A percentile compares a stretch with the other conserved stretches of the same genome.
phyloP scores from a whole-genome alignment of 768 basidiomycete species.

The Cyclocybe cylindracea region DNA sequence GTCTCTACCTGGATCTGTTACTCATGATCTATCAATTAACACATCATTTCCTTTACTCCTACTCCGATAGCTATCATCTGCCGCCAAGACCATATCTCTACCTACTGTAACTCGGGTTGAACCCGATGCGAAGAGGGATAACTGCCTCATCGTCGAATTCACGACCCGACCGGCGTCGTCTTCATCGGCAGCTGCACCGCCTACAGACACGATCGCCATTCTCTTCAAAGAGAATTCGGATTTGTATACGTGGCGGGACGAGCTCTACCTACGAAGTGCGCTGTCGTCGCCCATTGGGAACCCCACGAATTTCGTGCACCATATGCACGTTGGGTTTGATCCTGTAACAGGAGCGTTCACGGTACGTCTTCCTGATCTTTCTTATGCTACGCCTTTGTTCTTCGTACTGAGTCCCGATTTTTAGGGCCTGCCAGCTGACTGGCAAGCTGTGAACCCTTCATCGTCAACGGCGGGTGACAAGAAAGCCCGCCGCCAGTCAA shows the following conservation, averaged over 20 bases:
- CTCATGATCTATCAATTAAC: background rate
- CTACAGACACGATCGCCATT: constrained; percentile 26
- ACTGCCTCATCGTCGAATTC: constrained; percentile 24
- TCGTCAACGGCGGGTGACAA: constrained; percentile 7
- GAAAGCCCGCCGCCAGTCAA: constrained; percentile 16
- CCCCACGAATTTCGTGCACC: constrained; percentile 33
- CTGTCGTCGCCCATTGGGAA: constrained; percentile 27
- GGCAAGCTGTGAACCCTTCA: constrained; percentile 13
- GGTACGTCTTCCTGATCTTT: constrained; percentile 8
- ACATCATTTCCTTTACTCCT: background rate
- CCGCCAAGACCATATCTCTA: constrained; percentile 22
- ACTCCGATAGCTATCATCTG: constrained; percentile 19
- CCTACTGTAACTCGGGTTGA: constrained; percentile 25
- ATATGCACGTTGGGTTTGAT: constrained; percentile 34
- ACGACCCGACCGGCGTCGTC: constrained; percentile 13
- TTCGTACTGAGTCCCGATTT: background rate
- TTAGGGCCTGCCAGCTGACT: constrained; percentile 18
- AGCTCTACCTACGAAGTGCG: constrained; percentile 27
- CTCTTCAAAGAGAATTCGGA: constrained; percentile 29
- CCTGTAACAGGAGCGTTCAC: constrained; percentile 27
- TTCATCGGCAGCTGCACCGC: constrained; percentile 13
- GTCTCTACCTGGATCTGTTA: constrained; percentile 21
- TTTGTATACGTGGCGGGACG: constrained; percentile 31
- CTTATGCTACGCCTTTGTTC: background rate
- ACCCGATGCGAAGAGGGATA: constrained; percentile 24